Percentiles rank a stretch among this genome's conserved stretches.
phyloP scores from a whole-genome alignment of 768 basidiomycete genomes.

The Tricholoma matsutake region DNA sequence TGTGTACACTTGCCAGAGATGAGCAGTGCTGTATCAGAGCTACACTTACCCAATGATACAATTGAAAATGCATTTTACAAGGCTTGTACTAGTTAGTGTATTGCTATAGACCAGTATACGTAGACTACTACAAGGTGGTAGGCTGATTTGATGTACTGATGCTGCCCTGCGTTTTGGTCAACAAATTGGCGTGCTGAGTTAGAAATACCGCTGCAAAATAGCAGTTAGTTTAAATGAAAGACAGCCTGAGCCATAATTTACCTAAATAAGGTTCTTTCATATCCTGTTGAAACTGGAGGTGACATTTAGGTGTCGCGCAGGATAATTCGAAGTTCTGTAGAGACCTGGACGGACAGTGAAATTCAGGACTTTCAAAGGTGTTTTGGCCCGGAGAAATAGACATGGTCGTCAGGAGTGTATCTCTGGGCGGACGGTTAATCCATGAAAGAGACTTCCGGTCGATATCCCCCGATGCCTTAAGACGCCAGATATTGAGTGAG shows the following conservation, averaged over 20 bases:
- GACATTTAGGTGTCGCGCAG: background rate
- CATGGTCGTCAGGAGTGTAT: background rate
- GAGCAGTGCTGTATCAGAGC: too few relatives aligned
- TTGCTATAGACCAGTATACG: too few relatives aligned
- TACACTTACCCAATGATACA: too few relatives aligned
- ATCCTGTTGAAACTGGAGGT: background rate
- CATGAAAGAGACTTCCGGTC: background rate
- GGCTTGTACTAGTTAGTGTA: too few relatives aligned
- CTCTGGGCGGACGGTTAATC: background rate
- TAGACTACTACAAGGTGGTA: too few relatives aligned
- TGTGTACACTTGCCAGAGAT: too few relatives aligned
- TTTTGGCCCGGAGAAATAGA: background rate
- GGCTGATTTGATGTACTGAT: background rate
- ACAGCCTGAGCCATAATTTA: background rate
- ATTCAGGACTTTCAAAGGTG: background rate
- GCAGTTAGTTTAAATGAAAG: background rate
- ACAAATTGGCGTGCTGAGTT: background rate
- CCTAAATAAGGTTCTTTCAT: background rate
- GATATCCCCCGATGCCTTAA: background rate
- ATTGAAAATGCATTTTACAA: too few relatives aligned
- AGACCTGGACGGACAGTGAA: background rate
- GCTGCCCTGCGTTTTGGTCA: background rate
- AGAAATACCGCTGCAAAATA: background rate
- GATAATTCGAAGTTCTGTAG: background rate
- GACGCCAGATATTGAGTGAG: background rate